These are phyloP conservation scores for Lyophyllum semitale DNA, from an alignment of 768 basidiomycete species.

Conservation along the genomic window DNA sequence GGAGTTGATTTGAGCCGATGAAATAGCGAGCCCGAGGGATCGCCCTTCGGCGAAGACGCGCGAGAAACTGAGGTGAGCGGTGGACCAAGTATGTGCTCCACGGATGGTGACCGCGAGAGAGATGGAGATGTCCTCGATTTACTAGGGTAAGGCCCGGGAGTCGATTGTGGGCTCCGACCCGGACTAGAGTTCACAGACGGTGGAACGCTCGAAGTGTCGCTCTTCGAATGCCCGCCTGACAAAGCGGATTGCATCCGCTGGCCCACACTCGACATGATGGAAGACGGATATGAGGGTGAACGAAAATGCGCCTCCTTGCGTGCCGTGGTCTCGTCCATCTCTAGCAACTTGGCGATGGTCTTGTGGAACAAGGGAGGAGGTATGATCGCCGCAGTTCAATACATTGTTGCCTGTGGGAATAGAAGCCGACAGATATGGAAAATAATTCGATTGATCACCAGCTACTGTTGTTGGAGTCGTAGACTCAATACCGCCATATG, in stretches of 20 bases:
- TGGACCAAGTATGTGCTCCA: neutral
- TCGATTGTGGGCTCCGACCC: neutral
- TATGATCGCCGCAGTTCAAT: too few species aligned
- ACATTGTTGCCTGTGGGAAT: too few species aligned
- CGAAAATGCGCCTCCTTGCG: neutral
- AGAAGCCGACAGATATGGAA: too few species aligned
- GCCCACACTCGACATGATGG: neutral
- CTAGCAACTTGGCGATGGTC: too few species aligned
- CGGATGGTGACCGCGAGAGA: neutral
- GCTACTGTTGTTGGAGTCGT: too few species aligned
- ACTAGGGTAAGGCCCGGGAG: neutral
- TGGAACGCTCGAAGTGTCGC: neutral
- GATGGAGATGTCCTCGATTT: neutral
- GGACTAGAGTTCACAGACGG: conserved; percentile 5
- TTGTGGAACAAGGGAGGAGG: too few species aligned
- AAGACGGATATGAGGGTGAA: conserved; percentile 8
- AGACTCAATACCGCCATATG: too few species aligned
- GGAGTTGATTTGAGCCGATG: neutral
- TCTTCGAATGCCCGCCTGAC: neutral
- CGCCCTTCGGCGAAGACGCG: neutral
- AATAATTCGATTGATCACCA: too few species aligned
- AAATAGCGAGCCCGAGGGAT: neutral
- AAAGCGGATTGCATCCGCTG: neutral
- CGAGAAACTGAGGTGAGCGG: neutral
- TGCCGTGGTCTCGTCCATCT: too few species aligned